A percentile compares a stretch with the other conserved stretches of the same genome.
These are phyloP conservation scores for Clonostachys rhizophaga DNA, from an alignment of 2,329 filamentous ascomycete genomes.

Conservation along the genomic window DNA sequence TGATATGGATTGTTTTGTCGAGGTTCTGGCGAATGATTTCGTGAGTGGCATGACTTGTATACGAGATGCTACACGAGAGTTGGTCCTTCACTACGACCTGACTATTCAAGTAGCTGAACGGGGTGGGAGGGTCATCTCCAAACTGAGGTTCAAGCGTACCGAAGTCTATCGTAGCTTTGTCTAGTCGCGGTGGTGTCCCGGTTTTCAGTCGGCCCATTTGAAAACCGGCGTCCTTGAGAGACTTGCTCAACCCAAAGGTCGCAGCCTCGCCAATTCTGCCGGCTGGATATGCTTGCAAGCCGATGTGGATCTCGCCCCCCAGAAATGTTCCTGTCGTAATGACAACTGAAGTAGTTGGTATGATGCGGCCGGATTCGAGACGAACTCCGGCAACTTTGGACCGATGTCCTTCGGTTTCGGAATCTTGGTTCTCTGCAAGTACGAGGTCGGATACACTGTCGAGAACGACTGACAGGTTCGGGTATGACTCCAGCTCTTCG, in stretches of 20 bases:
- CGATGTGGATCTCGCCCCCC: constrained; percentile 94
- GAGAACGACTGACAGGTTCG: constrained; percentile 74
- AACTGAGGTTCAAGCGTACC: constrained; percentile 63
- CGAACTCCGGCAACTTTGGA: constrained; percentile 80
- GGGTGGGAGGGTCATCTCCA: constrained; percentile 80
- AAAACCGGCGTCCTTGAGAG: constrained; percentile 82
- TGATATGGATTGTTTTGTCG: constrained; percentile 94
- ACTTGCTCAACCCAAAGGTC: constrained; percentile 89
- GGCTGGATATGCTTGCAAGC: constrained; percentile 76
- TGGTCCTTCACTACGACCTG: constrained; percentile 75
- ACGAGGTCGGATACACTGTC: constrained; percentile 93
- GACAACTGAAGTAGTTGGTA: constrained; percentile 76
- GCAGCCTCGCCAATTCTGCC: constrained; percentile 93
- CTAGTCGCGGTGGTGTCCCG: constrained; percentile 85
- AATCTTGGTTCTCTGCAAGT: constrained; percentile 40
- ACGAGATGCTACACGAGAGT: constrained; percentile 79
- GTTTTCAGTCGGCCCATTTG: constrained; percentile 89
- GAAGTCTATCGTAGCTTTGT: constrained; percentile 79
- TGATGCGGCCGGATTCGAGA: constrained; percentile 80
- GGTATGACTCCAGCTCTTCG: constrained; percentile 74
- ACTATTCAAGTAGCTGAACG: constrained; percentile 88
- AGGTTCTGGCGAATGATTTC: constrained; percentile 82
- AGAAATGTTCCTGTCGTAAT: constrained; percentile 97
- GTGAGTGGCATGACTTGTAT: constrained; percentile 81
- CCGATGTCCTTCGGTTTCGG: constrained; percentile 6